Evolutionary conservation across 176 grass and related monocot species (phyloP).

Genomic region (Triticum urartu): DNA sequence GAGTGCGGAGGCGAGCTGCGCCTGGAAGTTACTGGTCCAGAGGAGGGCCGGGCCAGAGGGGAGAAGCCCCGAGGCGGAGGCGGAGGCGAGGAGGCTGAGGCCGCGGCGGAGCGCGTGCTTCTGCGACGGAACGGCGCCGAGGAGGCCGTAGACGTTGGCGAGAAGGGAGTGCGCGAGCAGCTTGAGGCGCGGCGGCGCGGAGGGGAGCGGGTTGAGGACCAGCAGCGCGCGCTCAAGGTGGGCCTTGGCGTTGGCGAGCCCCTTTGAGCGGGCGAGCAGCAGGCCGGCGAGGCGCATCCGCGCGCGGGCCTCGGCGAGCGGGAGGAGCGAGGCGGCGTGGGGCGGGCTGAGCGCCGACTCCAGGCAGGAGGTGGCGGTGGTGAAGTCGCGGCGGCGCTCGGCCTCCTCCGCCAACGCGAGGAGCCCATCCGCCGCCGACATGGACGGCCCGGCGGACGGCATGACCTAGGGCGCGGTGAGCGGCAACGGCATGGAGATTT

Average conservation of each 20-base stretch:
- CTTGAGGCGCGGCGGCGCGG: constrained; percentile 72
- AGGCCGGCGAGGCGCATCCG: constrained; percentile 68
- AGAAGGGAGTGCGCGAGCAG: constrained; percentile 80
- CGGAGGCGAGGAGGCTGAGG: constrained; percentile 52
- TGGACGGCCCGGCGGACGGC: constrained; percentile 24
- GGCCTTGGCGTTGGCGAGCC: constrained; percentile 63
- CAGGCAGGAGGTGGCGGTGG: constrained; percentile 50
- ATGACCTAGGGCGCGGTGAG: constrained; percentile 22
- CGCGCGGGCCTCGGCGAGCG: constrained; percentile 72
- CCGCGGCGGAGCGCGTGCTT: constrained; percentile 71
- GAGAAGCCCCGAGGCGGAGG: constrained; percentile 31
- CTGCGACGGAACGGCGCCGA: constrained; percentile 61
- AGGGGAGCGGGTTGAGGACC: constrained; percentile 66
- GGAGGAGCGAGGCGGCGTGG: constrained; percentile 55
- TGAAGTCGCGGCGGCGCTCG: constrained; percentile 66
- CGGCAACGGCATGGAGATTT: constrained; percentile 24
- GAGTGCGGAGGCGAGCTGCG: constrained; percentile 83
- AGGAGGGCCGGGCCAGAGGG: constrained; percentile 41
- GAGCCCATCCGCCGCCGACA: constrained; percentile 62
- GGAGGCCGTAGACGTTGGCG: constrained; percentile 55
- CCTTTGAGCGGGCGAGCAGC: constrained; percentile 56
- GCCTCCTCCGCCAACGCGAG: constrained; percentile 84
- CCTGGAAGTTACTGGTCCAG: constrained; percentile 82
- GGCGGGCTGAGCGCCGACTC: constrained; percentile 55
- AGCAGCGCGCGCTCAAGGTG: constrained; percentile 86